Evolutionary conservation across 371 early-diverging fungal species (phyloP).

Genomic region (Mortierella sp.): DNA sequence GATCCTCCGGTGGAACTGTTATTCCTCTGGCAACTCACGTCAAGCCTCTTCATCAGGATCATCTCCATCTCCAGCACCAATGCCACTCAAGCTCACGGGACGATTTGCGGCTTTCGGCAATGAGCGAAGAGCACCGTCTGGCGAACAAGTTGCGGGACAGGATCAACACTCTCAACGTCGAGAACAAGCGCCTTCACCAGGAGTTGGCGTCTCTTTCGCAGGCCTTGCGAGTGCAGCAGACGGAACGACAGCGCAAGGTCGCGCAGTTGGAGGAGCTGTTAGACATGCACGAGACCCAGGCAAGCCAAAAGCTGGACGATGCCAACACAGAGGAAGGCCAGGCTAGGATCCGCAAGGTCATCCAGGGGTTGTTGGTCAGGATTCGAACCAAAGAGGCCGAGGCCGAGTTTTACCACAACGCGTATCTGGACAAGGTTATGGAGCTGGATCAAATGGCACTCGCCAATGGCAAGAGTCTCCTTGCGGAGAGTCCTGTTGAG

Average conservation of each 20-base stretch:
- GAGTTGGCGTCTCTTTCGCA: slow-evolving; percentile 43
- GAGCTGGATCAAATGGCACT: slow-evolving; percentile 56
- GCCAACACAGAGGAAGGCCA: slow-evolving; percentile 50
- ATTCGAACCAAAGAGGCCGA: slow-evolving; percentile 57
- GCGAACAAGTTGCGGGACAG: slow-evolving; percentile 53
- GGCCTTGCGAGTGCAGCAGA: slow-evolving; percentile 41
- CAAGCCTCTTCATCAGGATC: slow-evolving; percentile 23
- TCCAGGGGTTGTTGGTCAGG: slow-evolving; percentile 50
- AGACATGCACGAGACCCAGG: slow-evolving; percentile 47
- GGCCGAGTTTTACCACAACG: slow-evolving; percentile 57
- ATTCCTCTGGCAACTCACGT: slow-evolving; percentile 30
- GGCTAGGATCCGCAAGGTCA: slow-evolving; percentile 48
- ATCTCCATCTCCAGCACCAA: slow-evolving; percentile 2
- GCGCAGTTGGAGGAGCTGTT: slow-evolving; percentile 45
- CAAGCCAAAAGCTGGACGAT: slow-evolving; percentile 31
- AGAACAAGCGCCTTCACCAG: slow-evolving; percentile 47
- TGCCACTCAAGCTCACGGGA: slow-evolving; percentile 36
- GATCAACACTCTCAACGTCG: slow-evolving; percentile 42
- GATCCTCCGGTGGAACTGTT: slow-evolving; percentile 46
- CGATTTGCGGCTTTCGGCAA: slow-evolving; percentile 28
- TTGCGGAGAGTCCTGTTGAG: slow-evolving; percentile 15
- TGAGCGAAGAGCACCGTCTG: slow-evolving; percentile 38
- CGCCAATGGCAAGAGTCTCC: slow-evolving; percentile 33
- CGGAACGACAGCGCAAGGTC: slow-evolving; percentile 48
- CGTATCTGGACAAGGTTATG: slow-evolving; percentile 55